phyloP scores from a whole-genome alignment of 805 yeast genomes.

The Spathaspora arborariae region DNA sequence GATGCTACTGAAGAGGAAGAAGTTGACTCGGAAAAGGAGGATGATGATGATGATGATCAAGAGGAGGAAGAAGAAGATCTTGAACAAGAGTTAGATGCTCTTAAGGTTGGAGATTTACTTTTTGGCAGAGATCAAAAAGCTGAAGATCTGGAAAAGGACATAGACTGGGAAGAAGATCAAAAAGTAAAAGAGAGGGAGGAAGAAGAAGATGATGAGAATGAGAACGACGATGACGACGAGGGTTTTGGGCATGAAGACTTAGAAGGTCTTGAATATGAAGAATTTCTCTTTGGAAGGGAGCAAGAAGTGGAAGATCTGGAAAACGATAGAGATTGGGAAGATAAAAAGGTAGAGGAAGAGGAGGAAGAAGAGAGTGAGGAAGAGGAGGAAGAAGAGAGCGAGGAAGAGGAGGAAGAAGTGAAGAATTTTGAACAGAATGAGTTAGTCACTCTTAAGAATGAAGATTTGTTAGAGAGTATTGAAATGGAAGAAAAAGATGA shows the following conservation, averaged over 20 bases:
- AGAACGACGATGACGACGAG: conserved; percentile 1
- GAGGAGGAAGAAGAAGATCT: conserved; percentile 8
- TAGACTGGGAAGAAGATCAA: conserved; percentile 4
- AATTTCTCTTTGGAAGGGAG: too few species aligned
- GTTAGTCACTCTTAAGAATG: too few species aligned
- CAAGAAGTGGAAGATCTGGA: not conserved
- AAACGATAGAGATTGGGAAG: too few species aligned
- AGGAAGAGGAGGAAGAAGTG: conserved; percentile 3
- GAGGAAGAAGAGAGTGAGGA: conserved; percentile 3
- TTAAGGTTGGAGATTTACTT: too few species aligned
- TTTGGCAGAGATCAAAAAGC: too few species aligned
- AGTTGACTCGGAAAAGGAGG: not conserved
- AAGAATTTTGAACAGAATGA: too few species aligned
- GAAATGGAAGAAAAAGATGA: conserved; percentile 2
- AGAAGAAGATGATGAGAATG: conserved; percentile 3
- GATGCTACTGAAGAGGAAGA: conserved; percentile 3
- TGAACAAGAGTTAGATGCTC: too few species aligned
- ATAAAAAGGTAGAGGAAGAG: conserved; percentile 1
- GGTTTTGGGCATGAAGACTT: conserved; percentile 2
- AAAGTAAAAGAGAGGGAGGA: not conserved
- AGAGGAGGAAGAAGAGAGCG: conserved; percentile 1
- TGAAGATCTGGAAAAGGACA: conserved; percentile 1
- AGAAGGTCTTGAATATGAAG: too few species aligned
- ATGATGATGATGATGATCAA: not conserved
- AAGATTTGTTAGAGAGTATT: not conserved